Evolutionary conservation across 352 stramenopile genomes (phyloP), one percentile per base, ranked within the genome.

Genomic region (Globisporangium cystogenes): DNA sequence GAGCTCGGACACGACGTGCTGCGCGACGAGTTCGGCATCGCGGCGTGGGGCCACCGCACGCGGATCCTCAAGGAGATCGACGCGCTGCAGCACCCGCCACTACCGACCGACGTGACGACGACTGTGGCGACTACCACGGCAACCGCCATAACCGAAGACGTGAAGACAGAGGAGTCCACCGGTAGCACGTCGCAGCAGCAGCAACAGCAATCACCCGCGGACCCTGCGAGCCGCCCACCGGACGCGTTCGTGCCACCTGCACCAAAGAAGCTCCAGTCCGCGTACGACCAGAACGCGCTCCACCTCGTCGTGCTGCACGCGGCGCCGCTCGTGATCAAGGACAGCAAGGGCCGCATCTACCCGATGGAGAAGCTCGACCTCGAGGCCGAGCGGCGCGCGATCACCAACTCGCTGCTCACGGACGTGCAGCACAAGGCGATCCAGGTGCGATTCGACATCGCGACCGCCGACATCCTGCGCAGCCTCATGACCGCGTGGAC

Each of bases 341-440:
- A 92, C 66, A 75, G 66, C 37, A 72, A 76, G 41, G 67, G 72
- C 5, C 79, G 74, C n/a, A 82, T 90, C 43, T 87, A 76, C 59
- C 70, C 77, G 26, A 92, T 92, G 82, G 82, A 92, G 63, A 90
- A 92, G 50, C 75, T 92, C 24, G 79, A 92, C 48, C 60, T 92
- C 23, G 79, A 87, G 29, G 73, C 79, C 3, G 79, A 92, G 54
- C 79, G 82, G 2, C 66, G 77, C 24, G 75, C 79, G 49, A 87
- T 92, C 64, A 73, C 71, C 43, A 82, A 78, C 37, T 82, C 76
- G 48, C 62, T 91, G 24, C 70, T 87, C 5, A 82, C 77, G 24
- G 76, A 90, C 55, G 67, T 89, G 29, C 73, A 70, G 35, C 72
- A 89, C 61, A 89, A 88, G 55, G 70, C 73, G 37, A 90, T 92